A percentile compares a stretch with the other conserved stretches of the same genome.
Conservation (phyloP, 768 basidiomycete genomes). For the Mycena galopus region DNA sequence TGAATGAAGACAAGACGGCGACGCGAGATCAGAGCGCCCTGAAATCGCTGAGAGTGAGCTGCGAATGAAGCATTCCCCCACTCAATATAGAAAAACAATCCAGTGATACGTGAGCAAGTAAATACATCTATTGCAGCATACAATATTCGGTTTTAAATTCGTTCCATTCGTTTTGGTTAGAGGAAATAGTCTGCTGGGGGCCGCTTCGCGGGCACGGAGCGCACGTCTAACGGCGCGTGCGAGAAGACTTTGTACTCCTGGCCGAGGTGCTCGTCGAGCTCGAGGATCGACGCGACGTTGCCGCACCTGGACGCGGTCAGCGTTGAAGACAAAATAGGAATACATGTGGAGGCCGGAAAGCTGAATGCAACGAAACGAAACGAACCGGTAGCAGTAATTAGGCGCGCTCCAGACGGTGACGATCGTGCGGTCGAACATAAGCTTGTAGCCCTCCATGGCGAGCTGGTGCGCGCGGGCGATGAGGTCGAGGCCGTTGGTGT, state of each 20-base stretch:
- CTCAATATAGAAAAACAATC: too few species aligned
- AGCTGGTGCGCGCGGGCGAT: conserved; percentile 98
- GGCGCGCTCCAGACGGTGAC: conserved; percentile 99
- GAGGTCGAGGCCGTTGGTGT: conserved; percentile 92
- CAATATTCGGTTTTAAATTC: neutral
- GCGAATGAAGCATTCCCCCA: too few species aligned
- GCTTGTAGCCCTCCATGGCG: conserved; percentile 97
- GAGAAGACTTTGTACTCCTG: conserved; percentile 98
- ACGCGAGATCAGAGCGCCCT: too few species aligned
- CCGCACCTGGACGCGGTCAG: conserved; percentile 74
- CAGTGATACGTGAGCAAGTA: too few species aligned
- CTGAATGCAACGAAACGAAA: too few species aligned
- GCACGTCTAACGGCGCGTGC: conserved; percentile 88
- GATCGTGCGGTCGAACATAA: conserved; percentile 95
- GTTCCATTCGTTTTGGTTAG: conserved; percentile 44
- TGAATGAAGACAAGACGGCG: too few species aligned
- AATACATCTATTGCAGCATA: conserved; percentile 1
- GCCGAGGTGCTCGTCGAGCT: conserved; percentile 91
- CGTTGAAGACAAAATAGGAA: too few species aligned
- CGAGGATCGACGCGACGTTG: conserved; percentile 94
- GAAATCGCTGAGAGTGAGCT: too few species aligned
- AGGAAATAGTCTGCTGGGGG: conserved; percentile 92
- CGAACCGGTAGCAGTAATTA: conserved; percentile 97
- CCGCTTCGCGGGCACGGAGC: conserved; percentile 85
- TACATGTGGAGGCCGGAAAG: too few species aligned